These are phyloP conservation scores for Triticum urartu DNA, from an alignment of 176 grass and related monocot genomes.

Conservation along the genomic window DNA sequence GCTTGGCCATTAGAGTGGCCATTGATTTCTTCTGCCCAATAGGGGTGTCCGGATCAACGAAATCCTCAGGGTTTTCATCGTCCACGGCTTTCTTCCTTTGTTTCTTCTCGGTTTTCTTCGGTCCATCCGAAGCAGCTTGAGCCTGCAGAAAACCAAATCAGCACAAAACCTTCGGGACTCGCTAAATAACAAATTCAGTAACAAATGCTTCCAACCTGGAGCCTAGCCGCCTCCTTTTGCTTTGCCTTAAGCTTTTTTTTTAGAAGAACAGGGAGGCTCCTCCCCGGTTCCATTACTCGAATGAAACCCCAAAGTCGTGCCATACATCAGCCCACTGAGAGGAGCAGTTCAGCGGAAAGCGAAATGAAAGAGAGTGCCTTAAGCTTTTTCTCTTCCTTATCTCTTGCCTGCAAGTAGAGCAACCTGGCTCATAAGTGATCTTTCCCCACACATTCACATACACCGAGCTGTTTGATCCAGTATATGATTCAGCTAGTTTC, in stretches of 20 bases:
- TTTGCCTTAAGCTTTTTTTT: neutral
- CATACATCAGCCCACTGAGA: no score
- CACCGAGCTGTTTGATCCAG: neutral
- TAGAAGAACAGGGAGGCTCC: no score
- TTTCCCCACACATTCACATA: neutral
- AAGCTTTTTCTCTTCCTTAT: constrained; percentile 6
- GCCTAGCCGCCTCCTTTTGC: constrained; percentile 1
- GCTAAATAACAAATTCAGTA: neutral
- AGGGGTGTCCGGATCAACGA: neutral
- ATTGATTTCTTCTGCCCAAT: neutral
- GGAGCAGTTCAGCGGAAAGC: no score
- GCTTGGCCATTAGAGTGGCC: neutral
- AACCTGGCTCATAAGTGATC: neutral
- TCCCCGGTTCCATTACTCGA: no score
- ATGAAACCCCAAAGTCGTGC: no score
- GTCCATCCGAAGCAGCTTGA: neutral
- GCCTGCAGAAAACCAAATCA: neutral
- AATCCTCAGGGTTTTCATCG: neutral
- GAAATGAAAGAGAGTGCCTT: neutral
- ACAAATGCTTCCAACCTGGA: neutral
- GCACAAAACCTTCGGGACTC: neutral
- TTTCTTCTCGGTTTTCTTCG: constrained; percentile 5
- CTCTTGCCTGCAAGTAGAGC: neutral
- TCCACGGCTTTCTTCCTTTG: neutral
- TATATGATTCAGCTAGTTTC: neutral